These are phyloP conservation scores for Solanum sejunctum DNA, from an alignment of 257 asterid species.

Conservation along the genomic window DNA sequence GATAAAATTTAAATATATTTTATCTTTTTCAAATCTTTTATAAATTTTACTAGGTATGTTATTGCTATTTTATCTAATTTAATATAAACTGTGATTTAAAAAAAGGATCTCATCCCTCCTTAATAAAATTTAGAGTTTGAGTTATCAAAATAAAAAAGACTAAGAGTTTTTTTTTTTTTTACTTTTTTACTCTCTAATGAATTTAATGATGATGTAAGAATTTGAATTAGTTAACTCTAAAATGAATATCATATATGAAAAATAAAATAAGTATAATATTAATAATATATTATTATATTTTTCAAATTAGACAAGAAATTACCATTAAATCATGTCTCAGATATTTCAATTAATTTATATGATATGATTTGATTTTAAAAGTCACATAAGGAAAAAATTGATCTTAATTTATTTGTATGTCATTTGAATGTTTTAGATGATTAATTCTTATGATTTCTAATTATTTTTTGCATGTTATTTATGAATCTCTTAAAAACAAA, in stretches of 20 bases:
- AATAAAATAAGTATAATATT: neutral
- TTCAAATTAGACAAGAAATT: neutral
- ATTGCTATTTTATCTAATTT: no score
- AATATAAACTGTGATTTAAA: neutral
- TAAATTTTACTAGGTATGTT: no score
- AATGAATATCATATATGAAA: neutral
- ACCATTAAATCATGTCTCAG: no score
- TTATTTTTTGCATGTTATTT: no score
- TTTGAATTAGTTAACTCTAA: neutral
- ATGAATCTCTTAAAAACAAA: no score
- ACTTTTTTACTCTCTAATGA: neutral
- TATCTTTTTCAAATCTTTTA: no score
- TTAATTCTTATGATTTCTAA: no score
- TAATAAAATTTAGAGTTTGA: neutral
- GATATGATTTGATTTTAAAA: neutral
- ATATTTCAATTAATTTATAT: accelerated
- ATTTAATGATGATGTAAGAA: neutral
- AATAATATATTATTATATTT: neutral
- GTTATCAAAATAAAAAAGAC: neutral
- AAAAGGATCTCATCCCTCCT: neutral
- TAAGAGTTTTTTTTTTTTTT: neutral
- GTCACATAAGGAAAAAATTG: no score
- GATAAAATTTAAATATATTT: no score
- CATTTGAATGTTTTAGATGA: no score
- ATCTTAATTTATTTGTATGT: no score